phyloP scores from a whole-genome alignment of 202 grass and related monocot species.

The Carex arenaria region DNA sequence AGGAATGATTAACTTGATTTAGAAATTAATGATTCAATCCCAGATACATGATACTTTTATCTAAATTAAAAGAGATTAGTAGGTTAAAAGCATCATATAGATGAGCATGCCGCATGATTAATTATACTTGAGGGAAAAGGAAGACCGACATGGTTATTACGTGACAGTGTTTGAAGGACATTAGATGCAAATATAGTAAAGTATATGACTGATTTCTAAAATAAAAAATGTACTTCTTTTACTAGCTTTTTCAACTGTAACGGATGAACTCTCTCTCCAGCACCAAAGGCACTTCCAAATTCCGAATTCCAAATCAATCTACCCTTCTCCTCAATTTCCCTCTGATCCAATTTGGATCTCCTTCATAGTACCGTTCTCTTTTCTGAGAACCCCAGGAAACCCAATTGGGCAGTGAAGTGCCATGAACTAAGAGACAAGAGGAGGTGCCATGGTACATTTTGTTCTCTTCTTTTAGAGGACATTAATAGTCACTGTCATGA shows the following conservation, averaged over 20 bases:
- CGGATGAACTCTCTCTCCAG: slow-evolving; percentile 12
- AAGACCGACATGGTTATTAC: not conserved
- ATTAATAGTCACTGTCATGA: slow-evolving; percentile 32
- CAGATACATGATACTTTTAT: not conserved
- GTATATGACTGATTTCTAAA: slow-evolving; percentile 19
- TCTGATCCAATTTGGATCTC: slow-evolving; percentile 1
- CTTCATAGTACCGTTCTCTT: slow-evolving; percentile 11
- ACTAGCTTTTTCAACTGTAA: slow-evolving; percentile 17
- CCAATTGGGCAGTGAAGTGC: slow-evolving; percentile 18
- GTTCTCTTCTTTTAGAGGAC: slow-evolving; percentile 38
- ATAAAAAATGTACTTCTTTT: slow-evolving; percentile 18
- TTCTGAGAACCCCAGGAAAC: slow-evolving; percentile 28
- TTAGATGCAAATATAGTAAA: not conserved
- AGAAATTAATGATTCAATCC: not conserved
- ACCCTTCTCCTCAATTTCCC: not conserved
- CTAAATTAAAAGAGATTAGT: not conserved
- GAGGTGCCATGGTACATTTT: slow-evolving; percentile 39
- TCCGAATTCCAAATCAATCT: not conserved
- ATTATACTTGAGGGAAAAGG: not conserved
- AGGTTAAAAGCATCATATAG: slow-evolving; percentile 2
- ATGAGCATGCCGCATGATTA: not conserved
- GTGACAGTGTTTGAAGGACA: not conserved
- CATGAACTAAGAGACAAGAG: slow-evolving; percentile 38
- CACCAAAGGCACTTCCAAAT: not conserved
- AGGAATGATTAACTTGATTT: not conserved